phyloP scores from a whole-genome alignment of 2,329 filamentous ascomycete genomes.

The Penicillium digitatum region DNA sequence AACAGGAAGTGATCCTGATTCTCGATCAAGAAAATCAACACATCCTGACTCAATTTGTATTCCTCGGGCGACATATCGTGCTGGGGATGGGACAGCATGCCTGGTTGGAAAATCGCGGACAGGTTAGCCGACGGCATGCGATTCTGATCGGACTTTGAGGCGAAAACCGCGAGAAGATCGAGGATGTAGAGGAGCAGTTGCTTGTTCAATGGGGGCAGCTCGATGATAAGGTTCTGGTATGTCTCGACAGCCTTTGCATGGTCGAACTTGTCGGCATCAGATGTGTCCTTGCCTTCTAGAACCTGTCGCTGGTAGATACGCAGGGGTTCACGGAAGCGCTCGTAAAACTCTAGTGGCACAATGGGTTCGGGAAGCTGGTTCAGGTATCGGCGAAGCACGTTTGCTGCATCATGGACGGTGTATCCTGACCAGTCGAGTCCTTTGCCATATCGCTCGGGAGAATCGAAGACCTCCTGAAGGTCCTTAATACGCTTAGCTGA shows the following conservation, averaged over 20 bases:
- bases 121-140: conserved; percentile 95
- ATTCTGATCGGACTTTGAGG: conserved; percentile 93
- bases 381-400: conserved; percentile 89
- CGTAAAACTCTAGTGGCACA: conserved; percentile 89
- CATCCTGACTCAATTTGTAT: conserved; percentile 92
- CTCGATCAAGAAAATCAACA: conserved; percentile 95
- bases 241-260: conserved; percentile 69
- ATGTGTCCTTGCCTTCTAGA: conserved; percentile 63
- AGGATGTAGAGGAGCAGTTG: conserved; percentile 94
- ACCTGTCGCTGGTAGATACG: conserved; percentile 65
- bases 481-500: conserved; percentile 99
- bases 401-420: conserved; percentile 96
- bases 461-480: conserved; percentile 85
- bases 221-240: conserved; percentile 88
- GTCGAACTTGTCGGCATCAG: conserved; percentile 70
- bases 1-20: conserved; percentile 98
- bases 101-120: conserved; percentile 95
- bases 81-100: conserved; percentile 85
- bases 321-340: conserved; percentile 81
- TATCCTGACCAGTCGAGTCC: conserved; percentile 96
- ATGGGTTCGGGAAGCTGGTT: conserved; percentile 96
- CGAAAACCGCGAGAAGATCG: conserved; percentile 92
- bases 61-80: conserved; percentile 96
- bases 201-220: conserved; percentile 85
- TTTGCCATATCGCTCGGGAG: conserved; percentile 92